Evolutionary conservation across 169 alveolate species (phyloP), one percentile per base, ranked within the genome.

Genomic region (Cryptosporidium canis): DNA sequence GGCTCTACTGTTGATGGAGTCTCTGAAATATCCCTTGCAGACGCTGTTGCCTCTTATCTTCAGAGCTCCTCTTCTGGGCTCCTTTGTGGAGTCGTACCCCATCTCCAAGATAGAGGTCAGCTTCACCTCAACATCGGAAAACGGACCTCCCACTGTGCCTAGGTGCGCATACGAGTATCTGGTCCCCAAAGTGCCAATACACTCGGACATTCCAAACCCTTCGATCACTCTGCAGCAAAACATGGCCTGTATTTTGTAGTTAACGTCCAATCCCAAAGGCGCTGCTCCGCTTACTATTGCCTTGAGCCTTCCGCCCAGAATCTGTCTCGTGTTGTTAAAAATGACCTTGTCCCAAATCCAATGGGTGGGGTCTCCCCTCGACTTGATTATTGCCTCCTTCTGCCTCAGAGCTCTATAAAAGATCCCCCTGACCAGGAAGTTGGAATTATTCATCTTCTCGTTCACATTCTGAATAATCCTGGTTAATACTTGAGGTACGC

Each of bases 161-260:
- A 85, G 85, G 67, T 90, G 41, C 14, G 56, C 92, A 35, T 68
- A 53, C 2, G 83, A 43, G 37, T 83, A 68, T 12, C 93, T 91
- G 41, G 91, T 27, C 16, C 90, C 48, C 11, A 92, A 70, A 29
- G 93, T 93, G 12, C 92, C 95, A 45, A 90, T 65, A 14, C 92
- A 84, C 61, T 94, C 95, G 3, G 97, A 94, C 87, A 93, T 92
- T 14, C 97, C 97, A 83, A 92, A 95, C 0, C 96, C 97, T 85
- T 95, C 97, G 35, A 93, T 84, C 18, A 95, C 71, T 48, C 94
- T 92, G 67, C 97, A 95, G 24, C 95, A 93, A 51, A 95, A 90
- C 0, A 94, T 90, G 14, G 93, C 91, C 58, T 92, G 93, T 55
- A 95, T 72, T 43, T 85, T 92, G 29, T 91, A 85, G 18, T 91